phyloP scores from a whole-genome alignment of 495 filamentous ascomycete species.

The Daldinia grandis region DNA sequence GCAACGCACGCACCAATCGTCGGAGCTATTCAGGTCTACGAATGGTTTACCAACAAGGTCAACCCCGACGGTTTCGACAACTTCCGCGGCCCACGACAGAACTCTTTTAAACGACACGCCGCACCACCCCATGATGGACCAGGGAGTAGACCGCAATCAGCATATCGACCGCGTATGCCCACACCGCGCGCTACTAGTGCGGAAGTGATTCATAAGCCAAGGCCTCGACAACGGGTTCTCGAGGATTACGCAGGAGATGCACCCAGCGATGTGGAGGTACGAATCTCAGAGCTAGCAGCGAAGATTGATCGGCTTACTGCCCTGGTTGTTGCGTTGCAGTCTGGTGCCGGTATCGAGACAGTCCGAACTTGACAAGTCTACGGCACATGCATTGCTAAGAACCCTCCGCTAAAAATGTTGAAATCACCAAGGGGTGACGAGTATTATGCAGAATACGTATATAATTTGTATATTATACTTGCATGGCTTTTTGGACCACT shows the following conservation, averaged over 20 bases:
- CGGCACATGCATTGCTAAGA: neutral
- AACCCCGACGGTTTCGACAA: conserved; percentile 38
- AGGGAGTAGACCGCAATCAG: conserved; percentile 29
- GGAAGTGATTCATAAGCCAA: conserved; percentile 30
- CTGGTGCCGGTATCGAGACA: conserved; percentile 23
- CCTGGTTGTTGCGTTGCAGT: conserved; percentile 53
- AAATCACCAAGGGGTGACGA: neutral
- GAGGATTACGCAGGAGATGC: conserved; percentile 46
- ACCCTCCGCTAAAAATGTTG: neutral
- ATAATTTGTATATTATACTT: neutral
- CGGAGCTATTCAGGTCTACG: conserved; percentile 58
- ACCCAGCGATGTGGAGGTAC: conserved; percentile 51
- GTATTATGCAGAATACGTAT: neutral
- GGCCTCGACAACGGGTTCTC: neutral
- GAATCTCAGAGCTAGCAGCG: conserved; percentile 53
- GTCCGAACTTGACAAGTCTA: conserved; percentile 23
- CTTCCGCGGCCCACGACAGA: conserved; percentile 48
- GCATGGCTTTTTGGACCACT: neutral
- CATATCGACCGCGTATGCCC: conserved; percentile 29
- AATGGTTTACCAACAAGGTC: conserved; percentile 50
- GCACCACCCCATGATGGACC: conserved; percentile 11
- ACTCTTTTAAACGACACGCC: conserved; percentile 18
- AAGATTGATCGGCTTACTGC: conserved; percentile 60
- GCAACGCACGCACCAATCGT: conserved; percentile 65
- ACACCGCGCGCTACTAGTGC: conserved; percentile 32